These are phyloP conservation scores for Ophidiomyces ophidiicola DNA, from an alignment of 2,329 filamentous ascomycete genomes.

Conservation along the genomic window DNA sequence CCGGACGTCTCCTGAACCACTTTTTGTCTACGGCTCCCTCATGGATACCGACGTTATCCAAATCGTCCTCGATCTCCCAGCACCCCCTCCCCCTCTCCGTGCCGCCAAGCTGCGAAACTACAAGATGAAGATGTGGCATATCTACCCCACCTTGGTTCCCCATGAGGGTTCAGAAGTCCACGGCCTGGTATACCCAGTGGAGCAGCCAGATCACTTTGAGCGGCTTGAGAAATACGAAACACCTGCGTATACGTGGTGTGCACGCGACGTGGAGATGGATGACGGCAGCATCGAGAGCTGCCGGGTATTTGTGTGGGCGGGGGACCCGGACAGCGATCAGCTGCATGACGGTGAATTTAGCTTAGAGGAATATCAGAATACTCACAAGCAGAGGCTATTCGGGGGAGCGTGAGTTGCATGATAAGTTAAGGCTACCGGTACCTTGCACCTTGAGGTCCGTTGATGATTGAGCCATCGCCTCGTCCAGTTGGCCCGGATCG, in stretches of 20 bases:
- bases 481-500: too few relatives aligned
- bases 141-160: conserved; percentile 12
- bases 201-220: conserved; percentile 8
- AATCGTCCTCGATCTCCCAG: conserved; percentile 5
- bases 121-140: conserved; percentile 14
- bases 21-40: conserved; percentile 15
- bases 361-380: conserved; percentile 9
- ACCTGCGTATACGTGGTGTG: conserved; percentile 10
- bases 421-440: too few relatives aligned
- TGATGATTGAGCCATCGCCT: too few relatives aligned
- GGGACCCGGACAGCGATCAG: conserved; percentile 6
- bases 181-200: conserved; percentile 10
- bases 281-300: conserved; percentile 6
- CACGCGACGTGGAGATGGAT: conserved; percentile 7
- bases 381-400: conserved; percentile 8
- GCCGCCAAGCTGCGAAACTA: conserved; percentile 10
- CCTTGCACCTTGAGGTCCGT: too few relatives aligned
- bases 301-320: conserved; percentile 13
- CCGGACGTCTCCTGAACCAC: not conserved
- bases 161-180: conserved; percentile 3
- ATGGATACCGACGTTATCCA: conserved; percentile 14
- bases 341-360: conserved; percentile 11
- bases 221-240: conserved; percentile 13
- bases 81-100: conserved; percentile 3
- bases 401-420: not conserved